Evolutionary conservation across 495 filamentous ascomycete genomes (phyloP), one percentile per base, ranked within the genome.

Genomic region (Hypoxylon rickii): DNA sequence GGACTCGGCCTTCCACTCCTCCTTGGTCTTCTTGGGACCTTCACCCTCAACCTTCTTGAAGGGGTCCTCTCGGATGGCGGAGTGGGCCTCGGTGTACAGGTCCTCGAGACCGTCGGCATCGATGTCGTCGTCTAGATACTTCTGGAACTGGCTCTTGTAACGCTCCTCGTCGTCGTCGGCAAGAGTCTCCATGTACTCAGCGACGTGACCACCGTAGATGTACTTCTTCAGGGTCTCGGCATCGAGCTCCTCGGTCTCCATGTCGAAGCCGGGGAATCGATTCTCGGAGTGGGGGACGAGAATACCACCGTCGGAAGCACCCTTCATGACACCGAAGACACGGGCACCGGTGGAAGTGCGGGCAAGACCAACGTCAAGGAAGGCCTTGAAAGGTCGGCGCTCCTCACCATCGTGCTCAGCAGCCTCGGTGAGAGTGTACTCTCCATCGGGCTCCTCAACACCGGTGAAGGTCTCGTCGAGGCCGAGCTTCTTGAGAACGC

Each of bases 111-210:
- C 90, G 72, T 96, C 95, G 49, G 94, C 93, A 79, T 97, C 94
- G 57, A 97, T 76, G 61, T 93, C 95, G 68, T 96, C 88, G 71
- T 97, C 94, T 61, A 96, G 87, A 83, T 99, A 99, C 77, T 92
- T 85, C 74, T 85, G 76, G 88, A 99, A 98, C 83, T 97, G 94
- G 66, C 84, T 85, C 84, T 92, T 93, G 87, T 90, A 99, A 74
- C 94, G 92, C 84, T 99, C 94, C 88, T 99, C 94, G 74, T 99
- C 94, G 74, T 99, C 94, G 73, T 99, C 94, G 73, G 95, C 95
- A 63, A 99, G 89, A 36, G 86, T 93, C 88, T 99, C 94, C 94
- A 99, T 99, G 84, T 97, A 99, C 85, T 99, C 94, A 57, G 92
- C 90, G 61, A 99, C 88, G 84, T 99, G 94, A 44, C 94, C 92